Conservation (phyloP, 495 filamentous ascomycete species). For the Geopyxis carbonaria region DNA sequence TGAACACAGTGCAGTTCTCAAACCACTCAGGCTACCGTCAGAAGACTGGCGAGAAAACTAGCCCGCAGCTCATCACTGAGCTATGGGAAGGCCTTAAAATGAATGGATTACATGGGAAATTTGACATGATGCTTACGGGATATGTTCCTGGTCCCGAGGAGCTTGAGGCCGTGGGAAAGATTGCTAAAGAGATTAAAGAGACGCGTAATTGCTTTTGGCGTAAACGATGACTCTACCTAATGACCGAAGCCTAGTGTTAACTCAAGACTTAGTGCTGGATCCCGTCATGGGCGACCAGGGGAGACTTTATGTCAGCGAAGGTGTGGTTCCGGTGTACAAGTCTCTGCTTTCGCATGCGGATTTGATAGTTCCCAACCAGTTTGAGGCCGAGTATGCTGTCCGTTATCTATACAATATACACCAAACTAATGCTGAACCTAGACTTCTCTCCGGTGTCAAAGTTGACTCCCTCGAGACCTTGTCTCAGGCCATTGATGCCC, state of each 20-base stretch:
- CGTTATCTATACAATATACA: neutral
- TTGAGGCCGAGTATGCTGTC: slow-evolving; percentile 70
- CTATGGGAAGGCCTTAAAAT: slow-evolving; percentile 71
- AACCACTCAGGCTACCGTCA: slow-evolving; percentile 87
- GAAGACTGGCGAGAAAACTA: slow-evolving; percentile 62
- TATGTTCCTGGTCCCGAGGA: slow-evolving; percentile 75
- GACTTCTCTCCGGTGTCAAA: slow-evolving; percentile 62
- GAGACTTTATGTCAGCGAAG: slow-evolving; percentile 69
- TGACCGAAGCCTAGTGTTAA: neutral
- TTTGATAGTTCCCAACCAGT: slow-evolving; percentile 88
- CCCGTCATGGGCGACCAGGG: slow-evolving; percentile 98
- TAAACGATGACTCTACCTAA: slow-evolving; percentile 4
- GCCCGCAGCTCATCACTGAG: slow-evolving; percentile 65
- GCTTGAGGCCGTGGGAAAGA: slow-evolving; percentile 66
- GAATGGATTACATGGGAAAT: slow-evolving; percentile 58
- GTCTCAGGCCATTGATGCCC: slow-evolving; percentile 49
- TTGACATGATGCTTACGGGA: slow-evolving; percentile 82
- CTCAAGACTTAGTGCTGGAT: slow-evolving; percentile 48
- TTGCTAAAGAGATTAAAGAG: slow-evolving; percentile 59
- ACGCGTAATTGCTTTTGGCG: slow-evolving; percentile 31
- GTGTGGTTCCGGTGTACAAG: slow-evolving; percentile 83
- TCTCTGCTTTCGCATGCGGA: slow-evolving; percentile 62
- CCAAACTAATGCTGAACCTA: slow-evolving; percentile 25
- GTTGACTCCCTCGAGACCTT: slow-evolving; percentile 62
- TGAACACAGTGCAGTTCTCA: slow-evolving; percentile 94